These are phyloP conservation scores for Hypoxylon sp. DNA, from an alignment of 2,329 filamentous ascomycete genomes.

Conservation along the genomic window DNA sequence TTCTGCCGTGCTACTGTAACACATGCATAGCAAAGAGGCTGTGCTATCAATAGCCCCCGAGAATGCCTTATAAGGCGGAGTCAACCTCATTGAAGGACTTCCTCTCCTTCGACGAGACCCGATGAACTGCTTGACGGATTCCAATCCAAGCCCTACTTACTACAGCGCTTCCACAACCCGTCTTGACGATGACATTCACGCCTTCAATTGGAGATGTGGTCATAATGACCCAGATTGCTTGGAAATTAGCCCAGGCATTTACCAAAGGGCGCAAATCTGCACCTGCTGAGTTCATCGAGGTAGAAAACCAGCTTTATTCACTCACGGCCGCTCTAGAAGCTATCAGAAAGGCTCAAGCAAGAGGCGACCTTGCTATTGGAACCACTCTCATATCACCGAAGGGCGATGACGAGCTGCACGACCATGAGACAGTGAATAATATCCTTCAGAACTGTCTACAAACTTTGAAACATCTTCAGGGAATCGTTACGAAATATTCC, in stretches of 20 bases:
- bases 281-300: conserved; percentile 49
- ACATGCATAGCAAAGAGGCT: too few relatives aligned
- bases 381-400: neutral
- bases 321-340: conserved; percentile 48
- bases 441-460: conserved; percentile 40
- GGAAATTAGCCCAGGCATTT: conserved; percentile 47
- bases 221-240: conserved; percentile 49
- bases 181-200: conserved; percentile 44
- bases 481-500: conserved; percentile 41
- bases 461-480: conserved; percentile 42
- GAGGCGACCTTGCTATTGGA: conserved; percentile 5
- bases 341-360: conserved; percentile 26
- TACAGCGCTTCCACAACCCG: neutral
- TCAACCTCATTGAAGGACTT: conserved; percentile 4
- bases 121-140: conserved; percentile 1
- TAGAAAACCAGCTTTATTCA: conserved; percentile 51
- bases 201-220: conserved; percentile 50
- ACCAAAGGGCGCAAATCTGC: conserved; percentile 50
- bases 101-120: neutral
- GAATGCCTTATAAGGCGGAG: conserved; percentile 1
- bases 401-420: neutral
- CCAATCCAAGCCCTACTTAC: neutral
- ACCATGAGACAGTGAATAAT: conserved; percentile 25
- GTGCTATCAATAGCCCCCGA: neutral
- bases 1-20: neutral